Evolutionary conservation across 2,329 filamentous ascomycete species (phyloP).

Genomic region (Mycosphaerelloides madeirae): DNA sequence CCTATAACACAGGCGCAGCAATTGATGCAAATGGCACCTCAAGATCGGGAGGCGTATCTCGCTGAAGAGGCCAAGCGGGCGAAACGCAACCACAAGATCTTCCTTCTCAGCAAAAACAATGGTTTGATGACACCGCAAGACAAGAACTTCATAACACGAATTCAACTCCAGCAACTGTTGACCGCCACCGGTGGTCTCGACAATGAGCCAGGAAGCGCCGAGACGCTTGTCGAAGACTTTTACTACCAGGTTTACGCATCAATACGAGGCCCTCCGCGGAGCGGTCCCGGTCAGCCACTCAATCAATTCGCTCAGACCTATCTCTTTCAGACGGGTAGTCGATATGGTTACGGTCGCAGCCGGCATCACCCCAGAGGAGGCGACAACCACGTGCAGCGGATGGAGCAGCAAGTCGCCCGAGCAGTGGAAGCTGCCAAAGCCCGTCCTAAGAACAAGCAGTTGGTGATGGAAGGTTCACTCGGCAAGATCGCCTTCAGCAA

Average conservation of each 20-base stretch:
- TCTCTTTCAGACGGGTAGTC: conserved; percentile 86
- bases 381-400: conserved; percentile 96
- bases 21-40: conserved; percentile 70
- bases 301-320: conserved; percentile 98
- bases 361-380: conserved; percentile 74
- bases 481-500: conserved; percentile 99
- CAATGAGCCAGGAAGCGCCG: conserved; percentile 68
- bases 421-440: conserved; percentile 96
- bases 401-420: conserved; percentile 98
- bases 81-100: conserved; percentile 98
- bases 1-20: conserved; percentile 67
- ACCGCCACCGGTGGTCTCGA: conserved; percentile 83
- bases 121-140: conserved; percentile 98
- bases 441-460: conserved; percentile 94
- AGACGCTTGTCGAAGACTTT: conserved; percentile 84
- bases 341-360: conserved; percentile 61
- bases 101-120: conserved; percentile 86
- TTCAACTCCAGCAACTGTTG: conserved; percentile 93
- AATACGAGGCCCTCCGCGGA: conserved; percentile 78
- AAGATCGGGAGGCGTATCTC: conserved; percentile 77
- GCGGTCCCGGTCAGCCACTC: conserved; percentile 86
- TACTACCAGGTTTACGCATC: conserved; percentile 98
- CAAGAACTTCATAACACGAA: conserved; percentile 98
- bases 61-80: conserved; percentile 90
- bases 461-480: conserved; percentile 91